These are phyloP conservation scores for Puccinellia tenuiflora DNA, from an alignment of 176 grass and related monocot species.

Conservation along the genomic window DNA sequence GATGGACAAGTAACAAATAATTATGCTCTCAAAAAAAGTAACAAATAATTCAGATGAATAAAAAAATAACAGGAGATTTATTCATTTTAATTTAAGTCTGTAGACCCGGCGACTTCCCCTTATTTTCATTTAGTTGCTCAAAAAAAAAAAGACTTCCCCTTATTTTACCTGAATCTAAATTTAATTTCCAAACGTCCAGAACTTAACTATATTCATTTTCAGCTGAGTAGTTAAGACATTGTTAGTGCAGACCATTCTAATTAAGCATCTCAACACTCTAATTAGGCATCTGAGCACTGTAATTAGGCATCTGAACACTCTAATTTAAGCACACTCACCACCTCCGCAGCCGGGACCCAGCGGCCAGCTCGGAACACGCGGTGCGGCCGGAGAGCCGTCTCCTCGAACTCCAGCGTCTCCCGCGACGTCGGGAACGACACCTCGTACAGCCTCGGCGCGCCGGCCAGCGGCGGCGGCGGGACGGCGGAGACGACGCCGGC, in stretches of 20 bases:
- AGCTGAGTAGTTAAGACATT: too few relatives aligned
- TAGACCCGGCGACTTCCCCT: too few relatives aligned
- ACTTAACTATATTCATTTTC: neutral
- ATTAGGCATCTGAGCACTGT: neutral
- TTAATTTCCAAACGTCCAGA: neutral
- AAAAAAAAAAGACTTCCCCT: too few relatives aligned
- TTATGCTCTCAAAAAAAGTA: too few relatives aligned
- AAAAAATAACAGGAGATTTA: too few relatives aligned
- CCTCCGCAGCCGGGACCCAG: conserved; percentile 33
- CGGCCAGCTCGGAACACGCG: conserved; percentile 11
- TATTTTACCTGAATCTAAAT: neutral
- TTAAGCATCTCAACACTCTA: too few relatives aligned
- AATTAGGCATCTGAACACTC: neutral
- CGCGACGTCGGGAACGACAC: conserved; percentile 56
- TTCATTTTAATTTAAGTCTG: too few relatives aligned
- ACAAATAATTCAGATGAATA: too few relatives aligned
- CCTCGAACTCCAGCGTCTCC: conserved; percentile 43
- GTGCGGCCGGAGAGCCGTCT: conserved; percentile 32
- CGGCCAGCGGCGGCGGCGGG: neutral
- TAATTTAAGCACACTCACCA: neutral
- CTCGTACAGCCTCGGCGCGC: neutral
- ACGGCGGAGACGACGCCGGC: conserved; percentile 32
- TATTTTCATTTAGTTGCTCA: too few relatives aligned
- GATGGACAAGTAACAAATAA: too few relatives aligned
- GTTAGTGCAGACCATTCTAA: too few relatives aligned